These are phyloP conservation scores for Pseudogymnoascus sp. DNA, from an alignment of 2,329 filamentous ascomycete genomes.

Conservation along the genomic window DNA sequence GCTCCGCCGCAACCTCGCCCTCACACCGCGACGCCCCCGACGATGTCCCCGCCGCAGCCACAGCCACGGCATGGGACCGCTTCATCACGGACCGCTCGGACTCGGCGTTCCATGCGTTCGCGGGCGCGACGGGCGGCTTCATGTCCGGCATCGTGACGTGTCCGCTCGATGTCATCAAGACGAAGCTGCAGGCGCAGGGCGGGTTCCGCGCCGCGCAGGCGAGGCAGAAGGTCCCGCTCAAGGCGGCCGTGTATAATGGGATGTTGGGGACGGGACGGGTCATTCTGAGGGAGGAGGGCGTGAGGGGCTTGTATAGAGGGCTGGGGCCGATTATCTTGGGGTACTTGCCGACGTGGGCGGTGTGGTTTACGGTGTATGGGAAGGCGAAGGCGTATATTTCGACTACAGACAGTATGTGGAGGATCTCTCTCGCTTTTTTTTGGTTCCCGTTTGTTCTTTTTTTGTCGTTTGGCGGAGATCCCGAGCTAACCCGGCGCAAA, in stretches of 20 bases:
- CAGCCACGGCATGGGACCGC: conserved; percentile 35
- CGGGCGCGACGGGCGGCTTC: conserved; percentile 82
- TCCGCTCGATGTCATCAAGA: conserved; percentile 97
- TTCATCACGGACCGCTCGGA: conserved; percentile 51
- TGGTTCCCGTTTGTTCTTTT: too few species aligned
- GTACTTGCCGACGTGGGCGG: conserved; percentile 95
- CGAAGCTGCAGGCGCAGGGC: conserved; percentile 91
- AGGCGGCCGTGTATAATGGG: conserved; percentile 60
- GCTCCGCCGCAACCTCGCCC: conserved; percentile 15
- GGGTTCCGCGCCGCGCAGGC: conserved; percentile 54
- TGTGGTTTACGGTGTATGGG: conserved; percentile 96
- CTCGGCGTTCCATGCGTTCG: conserved; percentile 69
- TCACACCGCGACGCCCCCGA: conserved; percentile 8
- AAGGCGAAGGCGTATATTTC: conserved; percentile 69
- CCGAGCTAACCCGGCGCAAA: not conserved
- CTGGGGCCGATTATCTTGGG: conserved; percentile 90
- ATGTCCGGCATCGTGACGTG: conserved; percentile 92
- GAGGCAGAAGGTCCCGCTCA: conserved; percentile 27
- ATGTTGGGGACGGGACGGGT: conserved; percentile 76
- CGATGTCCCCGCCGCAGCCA: conserved; percentile 26
- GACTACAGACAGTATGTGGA: conserved; percentile 52
- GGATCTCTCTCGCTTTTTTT: not conserved
- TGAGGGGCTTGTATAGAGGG: conserved; percentile 86
- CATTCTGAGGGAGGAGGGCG: conserved; percentile 82
- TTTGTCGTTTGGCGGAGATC: not conserved